Percentiles rank a stretch among this genome's conserved stretches.
Conservation (phyloP, 768 basidiomycete species). For the Lactarius psammicola region DNA sequence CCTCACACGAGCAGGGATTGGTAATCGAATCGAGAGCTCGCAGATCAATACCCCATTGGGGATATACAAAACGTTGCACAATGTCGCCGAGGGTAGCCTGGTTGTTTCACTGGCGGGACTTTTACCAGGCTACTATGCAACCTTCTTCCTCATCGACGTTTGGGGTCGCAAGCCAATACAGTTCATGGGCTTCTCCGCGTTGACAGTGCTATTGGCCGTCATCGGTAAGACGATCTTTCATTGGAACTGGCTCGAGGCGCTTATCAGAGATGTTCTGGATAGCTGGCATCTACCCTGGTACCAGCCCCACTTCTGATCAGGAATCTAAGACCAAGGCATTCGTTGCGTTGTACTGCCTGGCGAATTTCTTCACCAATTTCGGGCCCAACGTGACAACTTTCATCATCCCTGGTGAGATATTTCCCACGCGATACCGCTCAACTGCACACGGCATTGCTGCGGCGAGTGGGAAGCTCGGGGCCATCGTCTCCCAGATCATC, state of each 20-base stretch:
- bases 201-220: constrained; percentile 62
- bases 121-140: constrained; percentile 73
- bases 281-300: constrained; percentile 21
- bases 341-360: constrained; percentile 41
- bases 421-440: constrained; percentile 46
- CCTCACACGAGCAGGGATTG: constrained; percentile 52
- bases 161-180: constrained; percentile 86
- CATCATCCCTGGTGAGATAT: constrained; percentile 45
- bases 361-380: constrained; percentile 46
- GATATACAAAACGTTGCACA: constrained; percentile 54
- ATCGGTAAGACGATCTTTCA: constrained; percentile 51
- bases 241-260: constrained; percentile 33
- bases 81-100: constrained; percentile 69
- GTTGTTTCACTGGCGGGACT: constrained; percentile 75
- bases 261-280: constrained; percentile 30
- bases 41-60: constrained; percentile 33
- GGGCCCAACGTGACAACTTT: constrained; percentile 46
- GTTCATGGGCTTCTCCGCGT: constrained; percentile 66
- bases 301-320: constrained; percentile 37
- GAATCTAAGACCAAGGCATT: constrained; percentile 35
- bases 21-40: constrained; percentile 40
- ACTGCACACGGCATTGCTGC: constrained; percentile 46
- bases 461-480: constrained; percentile 45
- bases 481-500: constrained; percentile 41
- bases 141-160: constrained; percentile 63